Conservation (phyloP, 2,329 filamentous ascomycete species). For the Venturia oleaginea region DNA sequence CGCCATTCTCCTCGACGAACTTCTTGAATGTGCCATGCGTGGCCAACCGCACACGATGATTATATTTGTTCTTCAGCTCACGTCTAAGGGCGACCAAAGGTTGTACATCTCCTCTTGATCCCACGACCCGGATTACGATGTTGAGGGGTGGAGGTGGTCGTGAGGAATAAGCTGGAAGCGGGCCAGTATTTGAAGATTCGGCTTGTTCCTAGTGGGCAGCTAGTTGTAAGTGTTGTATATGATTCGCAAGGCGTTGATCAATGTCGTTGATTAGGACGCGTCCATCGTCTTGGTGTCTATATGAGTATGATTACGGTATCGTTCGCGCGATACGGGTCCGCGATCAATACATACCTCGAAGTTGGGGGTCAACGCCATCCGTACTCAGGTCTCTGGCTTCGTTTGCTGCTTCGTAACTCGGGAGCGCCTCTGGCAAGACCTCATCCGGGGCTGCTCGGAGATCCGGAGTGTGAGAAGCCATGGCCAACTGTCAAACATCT, state of each 20-base stretch:
- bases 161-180: not conserved
- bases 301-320: not conserved
- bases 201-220: not conserved
- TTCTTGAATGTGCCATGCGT: slow-evolving; percentile 61
- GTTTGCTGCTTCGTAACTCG: not conserved
- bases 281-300: slow-evolving; percentile 7
- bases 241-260: not conserved
- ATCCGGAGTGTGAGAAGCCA: not conserved
- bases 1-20: slow-evolving; percentile 59
- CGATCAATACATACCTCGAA: not conserved
- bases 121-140: slow-evolving; percentile 66
- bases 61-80: slow-evolving; percentile 51
- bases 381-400: not conserved
- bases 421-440: not conserved
- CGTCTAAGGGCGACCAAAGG: slow-evolving; percentile 61
- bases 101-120: slow-evolving; percentile 66
- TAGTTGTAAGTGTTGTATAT: slow-evolving; percentile 7
- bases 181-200: not conserved
- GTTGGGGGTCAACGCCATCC: not conserved
- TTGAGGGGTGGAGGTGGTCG: slow-evolving; percentile 38
- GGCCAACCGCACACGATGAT: slow-evolving; percentile 63
- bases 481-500: too few species aligned
- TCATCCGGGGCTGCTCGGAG: not conserved
- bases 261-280: slow-evolving; percentile 3
- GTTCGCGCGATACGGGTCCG: not conserved